Percentiles rank a stretch among this genome's conserved stretches.
Conservation (phyloP, 306 rosid genomes). For the Dicorynia guianensis region DNA sequence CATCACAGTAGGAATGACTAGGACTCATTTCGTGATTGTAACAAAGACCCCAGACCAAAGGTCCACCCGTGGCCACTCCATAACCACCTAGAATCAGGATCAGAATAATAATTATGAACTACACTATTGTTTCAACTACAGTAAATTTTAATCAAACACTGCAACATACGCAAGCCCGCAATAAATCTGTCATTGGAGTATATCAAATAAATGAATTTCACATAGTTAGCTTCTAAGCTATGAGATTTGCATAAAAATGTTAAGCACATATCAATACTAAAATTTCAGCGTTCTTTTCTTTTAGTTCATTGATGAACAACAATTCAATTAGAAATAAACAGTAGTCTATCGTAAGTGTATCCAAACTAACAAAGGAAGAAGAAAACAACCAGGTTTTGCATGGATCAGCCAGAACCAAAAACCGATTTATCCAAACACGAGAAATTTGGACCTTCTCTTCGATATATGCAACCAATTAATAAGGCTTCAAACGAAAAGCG, state of each 20-base stretch:
- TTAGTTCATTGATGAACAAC: background rate
- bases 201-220: conserved; percentile 16
- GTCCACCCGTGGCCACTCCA: conserved; percentile 99
- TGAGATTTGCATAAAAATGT: background rate
- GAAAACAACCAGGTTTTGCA: conserved; percentile 16
- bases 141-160: conserved; percentile 15
- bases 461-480: background rate
- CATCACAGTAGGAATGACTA: conserved; percentile 85
- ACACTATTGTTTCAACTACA: conserved; percentile 5
- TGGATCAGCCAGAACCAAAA: too few species aligned
- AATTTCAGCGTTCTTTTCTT: background rate
- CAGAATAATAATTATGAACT: conserved; percentile 15
- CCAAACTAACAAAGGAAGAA: conserved; percentile 12
- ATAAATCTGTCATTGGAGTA: conserved; percentile 26
- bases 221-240: background rate
- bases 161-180: background rate
- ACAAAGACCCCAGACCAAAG: conserved; percentile 94
- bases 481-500: background rate
- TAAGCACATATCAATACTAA: background rate
- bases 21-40: conserved; percentile 97
- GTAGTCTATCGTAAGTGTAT: background rate
- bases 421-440: conserved; percentile 10
- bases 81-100: conserved; percentile 79
- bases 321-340: conserved; percentile 1
- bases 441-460: conserved; percentile 10